Conservation (phyloP, 139 green algal species). For the Coelastrella sp. region DNA sequence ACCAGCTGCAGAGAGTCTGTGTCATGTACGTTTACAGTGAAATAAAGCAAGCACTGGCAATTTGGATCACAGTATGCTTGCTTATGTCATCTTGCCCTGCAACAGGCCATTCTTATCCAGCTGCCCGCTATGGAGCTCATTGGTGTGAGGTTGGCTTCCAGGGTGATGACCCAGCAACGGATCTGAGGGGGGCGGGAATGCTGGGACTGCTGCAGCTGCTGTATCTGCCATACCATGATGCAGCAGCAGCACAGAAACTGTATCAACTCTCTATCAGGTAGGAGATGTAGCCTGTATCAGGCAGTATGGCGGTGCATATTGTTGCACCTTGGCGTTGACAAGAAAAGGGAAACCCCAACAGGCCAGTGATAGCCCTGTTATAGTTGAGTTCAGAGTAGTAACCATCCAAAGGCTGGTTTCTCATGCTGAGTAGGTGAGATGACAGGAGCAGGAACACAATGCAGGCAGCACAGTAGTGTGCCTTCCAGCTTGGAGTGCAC, state of each 20-base stretch:
- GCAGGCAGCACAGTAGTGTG: too few species aligned
- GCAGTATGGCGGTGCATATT: neutral
- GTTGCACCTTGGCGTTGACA: neutral
- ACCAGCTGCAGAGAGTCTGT: too few species aligned
- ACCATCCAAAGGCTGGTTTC: too few species aligned
- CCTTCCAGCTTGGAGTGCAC: too few species aligned
- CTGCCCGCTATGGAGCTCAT: conserved; percentile 62
- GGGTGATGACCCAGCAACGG: conserved; percentile 77
- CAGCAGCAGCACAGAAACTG: conserved; percentile 46
- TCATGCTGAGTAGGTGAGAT: too few species aligned
- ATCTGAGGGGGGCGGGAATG: conserved; percentile 74
- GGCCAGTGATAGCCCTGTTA: too few species aligned
- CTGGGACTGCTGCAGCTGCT: conserved; percentile 75
- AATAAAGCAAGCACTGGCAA: neutral
- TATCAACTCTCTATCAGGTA: conserved; percentile 58
- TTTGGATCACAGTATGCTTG: neutral
- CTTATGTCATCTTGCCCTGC: neutral
- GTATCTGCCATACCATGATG: conserved; percentile 54
- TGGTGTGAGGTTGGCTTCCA: conserved; percentile 80
- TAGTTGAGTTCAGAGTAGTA: too few species aligned
- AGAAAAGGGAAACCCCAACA: too few species aligned
- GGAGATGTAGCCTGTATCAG: neutral
- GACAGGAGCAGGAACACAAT: too few species aligned
- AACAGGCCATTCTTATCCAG: conserved; percentile 38
- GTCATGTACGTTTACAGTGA: too few species aligned